Base-by-base conservation (phyloP, 2,329 filamentous ascomycete genomes). In the Ceratocystis alfenasii region DNA sequence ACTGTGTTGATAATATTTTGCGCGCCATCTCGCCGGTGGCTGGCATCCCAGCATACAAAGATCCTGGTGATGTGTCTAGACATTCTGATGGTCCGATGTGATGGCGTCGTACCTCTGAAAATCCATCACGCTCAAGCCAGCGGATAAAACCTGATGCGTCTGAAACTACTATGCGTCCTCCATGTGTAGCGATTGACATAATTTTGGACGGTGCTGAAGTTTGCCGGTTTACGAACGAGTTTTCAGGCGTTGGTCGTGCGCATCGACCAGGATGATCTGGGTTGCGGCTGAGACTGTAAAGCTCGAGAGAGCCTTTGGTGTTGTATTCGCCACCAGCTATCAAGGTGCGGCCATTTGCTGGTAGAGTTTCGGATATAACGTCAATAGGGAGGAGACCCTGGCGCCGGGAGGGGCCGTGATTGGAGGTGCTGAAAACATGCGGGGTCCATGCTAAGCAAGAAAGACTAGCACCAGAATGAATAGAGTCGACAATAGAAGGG, bases 251-350 rank as follows among this genome's bases (percentile, higher is more conserved):
- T 20, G 64, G 64, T 10, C 60, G 64, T 17, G 44, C 25, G 45
- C 57, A 60, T 20, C 48, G 60, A 2, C 45, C 53, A 2, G 53
- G 50, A 7, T 50, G 25, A 6, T 28, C 20, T 15, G 17, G 50
- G 44, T 65, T 72, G 55, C 69, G 72, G 53, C 69, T 75, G 28
- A 90, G 76, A 15, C 85, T 85, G 74, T 95, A 96, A n/a, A 96
- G 77, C 72, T 97, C 93, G 1, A 97, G 78, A 0, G 88, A 92
- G 0, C 93, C 93, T 74, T 94, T 92, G 41, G 88, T 90, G 70
- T 94, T 95, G 77, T 96, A 96, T 72, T 93, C 89, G 4, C 92
- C 93, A 48, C 88, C 89, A 2, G 90, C 89, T 63, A 96, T 82
- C 30, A 96, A 75, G 0, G 87, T 91, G 59, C 86, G 80, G 0